Base-by-base conservation (phyloP, 192 early-diverging fungal species). In the Coemansia sp. region DNA sequence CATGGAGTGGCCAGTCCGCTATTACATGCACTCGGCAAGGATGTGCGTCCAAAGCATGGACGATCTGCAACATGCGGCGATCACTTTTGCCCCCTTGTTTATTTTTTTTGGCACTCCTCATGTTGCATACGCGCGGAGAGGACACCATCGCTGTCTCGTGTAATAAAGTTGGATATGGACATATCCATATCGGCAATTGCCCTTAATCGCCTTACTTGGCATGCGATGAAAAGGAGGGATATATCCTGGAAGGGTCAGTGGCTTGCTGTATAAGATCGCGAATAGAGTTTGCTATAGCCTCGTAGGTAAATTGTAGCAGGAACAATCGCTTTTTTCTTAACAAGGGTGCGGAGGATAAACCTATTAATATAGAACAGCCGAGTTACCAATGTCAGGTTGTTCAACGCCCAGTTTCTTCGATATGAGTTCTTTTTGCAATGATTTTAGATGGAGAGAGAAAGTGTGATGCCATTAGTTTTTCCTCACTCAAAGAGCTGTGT, bases 21-120 rank as follows among this genome's bases (percentile, higher is more conserved):
- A 29, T 55, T 55, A 31, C 27, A 55, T 29, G 55, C 46, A 42
- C 41, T 15, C 14, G 4, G 15, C 41, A 50, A 32, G 29, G 55
- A 58, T 58, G 55, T 17, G 55, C 55, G 29, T 58, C 55, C 55
- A 58, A 58, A 58, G 55, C 55, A 58, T 34, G 29, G 29, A 17
- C 29, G 55, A 58, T 58, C 29, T 15, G 6, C 55, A 29, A 5
- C 55, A 58, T 34, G 55, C 55, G 32, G 29, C 55, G 55, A 58
- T 58, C 55, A n/a, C 17, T 34, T 50, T 27, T 51, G 7, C 45
- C 5, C 45, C 21, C 34, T 42, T 42, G 34, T 21, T 42, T 44
- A 15, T 39, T 41, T 50, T 21, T 6, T 50, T 23, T 50, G 19
- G 46, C 19, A 21, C 19, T 50, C 46, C 19, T 50, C 46, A 4